Conservation (phyloP, 2,329 filamentous ascomycete genomes). For the Fonsecaea pugnacius region DNA sequence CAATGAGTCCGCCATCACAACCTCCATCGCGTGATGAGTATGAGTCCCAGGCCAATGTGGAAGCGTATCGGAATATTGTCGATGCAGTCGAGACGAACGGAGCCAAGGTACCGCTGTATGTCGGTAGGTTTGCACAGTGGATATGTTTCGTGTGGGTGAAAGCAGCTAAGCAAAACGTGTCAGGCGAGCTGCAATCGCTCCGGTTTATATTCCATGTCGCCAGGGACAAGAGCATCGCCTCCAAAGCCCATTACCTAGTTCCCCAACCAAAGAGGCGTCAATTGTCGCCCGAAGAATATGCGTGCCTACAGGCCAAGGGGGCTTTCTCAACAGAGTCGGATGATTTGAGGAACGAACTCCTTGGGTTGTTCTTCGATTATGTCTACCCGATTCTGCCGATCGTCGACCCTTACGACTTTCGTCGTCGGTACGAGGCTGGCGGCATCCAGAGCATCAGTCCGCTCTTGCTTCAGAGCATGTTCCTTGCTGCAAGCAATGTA, state of each 20-base stretch:
- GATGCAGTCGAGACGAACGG: conserved; percentile 6
- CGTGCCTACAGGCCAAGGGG: conserved; percentile 20
- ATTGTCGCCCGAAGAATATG: conserved; percentile 15
- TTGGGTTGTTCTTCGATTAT: conserved; percentile 23
- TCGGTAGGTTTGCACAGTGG: conserved; percentile 9
- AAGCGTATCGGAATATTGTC: conserved; percentile 18
- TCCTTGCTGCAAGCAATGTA: conserved; percentile 45
- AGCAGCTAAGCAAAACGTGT: not conserved
- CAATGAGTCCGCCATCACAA: conserved; percentile 1
- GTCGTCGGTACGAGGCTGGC: conserved; percentile 17
- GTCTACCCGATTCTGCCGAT: conserved; percentile 26
- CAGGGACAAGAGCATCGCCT: conserved; percentile 18
- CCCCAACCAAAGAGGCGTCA: conserved; percentile 13
- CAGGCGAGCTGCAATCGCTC: conserved; percentile 22
- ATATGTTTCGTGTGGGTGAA: not conserved
- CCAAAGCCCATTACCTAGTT: conserved; percentile 19
- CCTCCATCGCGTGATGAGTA: conserved; percentile 10
- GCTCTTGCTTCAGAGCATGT: conserved; percentile 48
- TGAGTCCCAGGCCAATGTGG: conserved; percentile 15
- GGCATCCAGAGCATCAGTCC: conserved; percentile 15
- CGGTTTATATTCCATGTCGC: conserved; percentile 23
- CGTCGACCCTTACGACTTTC: conserved; percentile 20
- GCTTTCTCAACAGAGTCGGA: conserved; percentile 18
- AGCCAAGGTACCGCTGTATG: conserved; percentile 12
- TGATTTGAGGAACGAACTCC: conserved; percentile 19